Base-by-base conservation (phyloP, 352 stramenopile species). In the Pythium sp. region DNA sequence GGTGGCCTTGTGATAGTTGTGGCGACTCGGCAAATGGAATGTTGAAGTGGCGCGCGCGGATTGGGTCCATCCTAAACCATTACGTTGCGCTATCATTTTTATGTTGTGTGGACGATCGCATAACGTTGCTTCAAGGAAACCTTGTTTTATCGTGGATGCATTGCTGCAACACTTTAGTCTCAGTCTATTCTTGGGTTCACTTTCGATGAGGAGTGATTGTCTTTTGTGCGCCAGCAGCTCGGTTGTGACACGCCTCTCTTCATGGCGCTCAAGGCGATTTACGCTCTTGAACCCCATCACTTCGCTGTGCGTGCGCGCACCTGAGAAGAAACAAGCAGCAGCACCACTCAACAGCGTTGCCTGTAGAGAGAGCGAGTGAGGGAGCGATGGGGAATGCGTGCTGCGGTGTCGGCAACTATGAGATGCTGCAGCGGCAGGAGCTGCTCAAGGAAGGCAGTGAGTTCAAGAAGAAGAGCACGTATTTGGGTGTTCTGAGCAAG, bases 401-500 rank as follows among this genome's bases (percentile, higher is more conserved):
- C 70, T 91, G 83, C 65, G 80, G 81, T 4, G 62, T 32, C 32
- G 80, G 78, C 24, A 71, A 83, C 72, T 80, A 80, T 43, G 84
- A 92, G 76, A 82, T 84, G 73, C 64, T 83, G 53, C 77, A 83
- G 64, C 81, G 82, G 22, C 84, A 80, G 47, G 79, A 85, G 62
- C 58, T 88, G 57, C 80, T 92, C 0, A 86, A 85, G 65, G 82
- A 91, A 72, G 84, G 84, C 65, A 74, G 68, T 62, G 79, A 87
- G 47, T 91, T 91, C 66, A 90, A 86, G 76, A 86, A 86, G 64
- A 90, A 89, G 71, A 87, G 68, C 41, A 71, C 80, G 55, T 90
- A 85, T 47, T 59, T 92, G 2, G 79, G 84, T n/a, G 78, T 91
- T 38, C 62, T 92, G 57, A 88, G 77, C 51, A 79, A 79, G 63